Percentiles rank a stretch among this genome's conserved stretches.
Evolutionary conservation across 371 early-diverging fungal species (phyloP).

Genomic region (Mortierella sp.): DNA sequence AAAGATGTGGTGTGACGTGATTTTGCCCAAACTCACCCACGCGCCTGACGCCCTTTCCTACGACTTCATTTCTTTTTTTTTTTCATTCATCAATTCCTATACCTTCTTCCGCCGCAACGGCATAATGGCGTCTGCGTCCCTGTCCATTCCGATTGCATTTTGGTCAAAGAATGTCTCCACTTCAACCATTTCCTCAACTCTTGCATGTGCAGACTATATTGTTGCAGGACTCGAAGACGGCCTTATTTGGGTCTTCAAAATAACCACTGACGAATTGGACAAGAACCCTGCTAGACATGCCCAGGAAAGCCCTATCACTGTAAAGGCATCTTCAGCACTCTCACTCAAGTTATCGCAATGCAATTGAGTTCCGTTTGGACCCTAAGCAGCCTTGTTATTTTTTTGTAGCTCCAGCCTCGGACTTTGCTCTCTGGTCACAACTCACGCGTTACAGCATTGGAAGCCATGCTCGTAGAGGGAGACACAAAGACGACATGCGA

Average conservation of each 20-base stretch:
- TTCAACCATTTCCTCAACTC: slow-evolving; percentile 25
- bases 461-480: slow-evolving; percentile 63
- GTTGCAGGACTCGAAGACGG: slow-evolving; percentile 73
- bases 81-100: neutral
- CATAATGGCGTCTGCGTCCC: slow-evolving; percentile 36
- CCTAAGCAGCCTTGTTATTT: neutral
- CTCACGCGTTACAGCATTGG: slow-evolving; percentile 66
- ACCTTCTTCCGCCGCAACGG: neutral
- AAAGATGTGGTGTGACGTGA: slow-evolving; percentile 3
- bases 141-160: slow-evolving; percentile 53
- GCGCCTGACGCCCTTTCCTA: too few relatives aligned
- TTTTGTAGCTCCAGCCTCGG: slow-evolving; percentile 59
- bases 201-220: slow-evolving; percentile 51
- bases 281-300: too few relatives aligned
- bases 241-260: slow-evolving; percentile 66
- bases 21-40: neutral
- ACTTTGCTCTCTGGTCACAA: slow-evolving; percentile 73
- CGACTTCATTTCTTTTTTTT: neutral
- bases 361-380: neutral
- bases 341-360: too few relatives aligned
- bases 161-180: slow-evolving; percentile 30
- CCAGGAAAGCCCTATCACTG: slow-evolving; percentile 1
- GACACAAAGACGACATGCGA: slow-evolving; percentile 62
- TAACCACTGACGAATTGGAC: neutral
- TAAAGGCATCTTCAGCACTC: neutral